These are phyloP conservation scores for Urostyla sp. DNA, from an alignment of 73 alveolate species.

Conservation along the genomic window DNA sequence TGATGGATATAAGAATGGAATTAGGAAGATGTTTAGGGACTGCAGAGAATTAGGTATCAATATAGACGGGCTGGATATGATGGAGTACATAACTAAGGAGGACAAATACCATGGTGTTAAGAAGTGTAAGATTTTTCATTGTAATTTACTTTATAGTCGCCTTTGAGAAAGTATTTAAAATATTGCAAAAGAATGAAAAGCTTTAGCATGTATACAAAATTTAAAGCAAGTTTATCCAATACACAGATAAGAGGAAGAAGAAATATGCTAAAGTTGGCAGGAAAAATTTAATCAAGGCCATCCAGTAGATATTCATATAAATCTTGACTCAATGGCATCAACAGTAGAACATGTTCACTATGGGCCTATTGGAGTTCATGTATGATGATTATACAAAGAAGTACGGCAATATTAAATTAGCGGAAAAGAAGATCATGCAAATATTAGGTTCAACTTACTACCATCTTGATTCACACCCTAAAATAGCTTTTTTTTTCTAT, in stretches of 20 bases:
- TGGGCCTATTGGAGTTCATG: constrained; percentile 45
- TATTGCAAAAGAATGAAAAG: constrained; percentile 38
- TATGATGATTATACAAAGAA: constrained; percentile 52
- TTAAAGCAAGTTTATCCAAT: constrained; percentile 12
- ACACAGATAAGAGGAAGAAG: constrained; percentile 41
- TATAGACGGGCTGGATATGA: constrained; percentile 33
- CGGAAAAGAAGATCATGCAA: constrained; percentile 49
- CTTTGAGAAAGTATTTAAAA: constrained; percentile 32
- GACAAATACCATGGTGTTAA: constrained; percentile 35
- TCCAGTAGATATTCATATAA: not conserved
- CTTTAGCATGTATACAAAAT: constrained; percentile 19
- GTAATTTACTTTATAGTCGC: not conserved
- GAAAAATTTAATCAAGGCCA: constrained; percentile 40
- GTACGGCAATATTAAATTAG: constrained; percentile 44
- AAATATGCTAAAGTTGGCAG: constrained; percentile 49
- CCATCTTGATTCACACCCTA: constrained; percentile 43
- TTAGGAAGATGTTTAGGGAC: constrained; percentile 41
- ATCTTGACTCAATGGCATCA: not conserved
- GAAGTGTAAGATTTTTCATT: not conserved
- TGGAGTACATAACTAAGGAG: constrained; percentile 49
- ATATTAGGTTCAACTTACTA: constrained; percentile 39
- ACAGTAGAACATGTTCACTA: not conserved
- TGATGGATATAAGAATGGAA: constrained; percentile 53
- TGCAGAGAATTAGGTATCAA: constrained; percentile 34
- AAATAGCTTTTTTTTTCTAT: constrained; percentile 21